These are phyloP conservation scores for Aspergillus ochraceoroseus DNA, from an alignment of 2,329 filamentous ascomycete genomes.

Conservation along the genomic window DNA sequence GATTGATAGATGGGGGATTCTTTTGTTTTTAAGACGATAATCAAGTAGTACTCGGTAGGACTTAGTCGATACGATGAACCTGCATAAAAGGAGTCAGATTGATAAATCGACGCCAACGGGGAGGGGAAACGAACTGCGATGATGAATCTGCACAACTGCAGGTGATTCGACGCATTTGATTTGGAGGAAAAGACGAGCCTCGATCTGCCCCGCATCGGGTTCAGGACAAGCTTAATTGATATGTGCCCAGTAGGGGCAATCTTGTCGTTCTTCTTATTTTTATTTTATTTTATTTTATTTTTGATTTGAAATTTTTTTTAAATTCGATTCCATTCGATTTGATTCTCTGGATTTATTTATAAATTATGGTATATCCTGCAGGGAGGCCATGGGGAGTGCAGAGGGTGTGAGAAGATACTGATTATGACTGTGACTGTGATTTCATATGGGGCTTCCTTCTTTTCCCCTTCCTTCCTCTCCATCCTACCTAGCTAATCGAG, in stretches of 20 bases:
- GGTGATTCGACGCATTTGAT: slow-evolving; percentile 17
- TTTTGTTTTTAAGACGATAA: slow-evolving; percentile 2
- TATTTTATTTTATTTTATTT: neutral
- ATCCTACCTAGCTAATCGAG: slow-evolving; percentile 7
- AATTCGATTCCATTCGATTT: no score
- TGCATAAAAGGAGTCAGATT: slow-evolving; percentile 19
- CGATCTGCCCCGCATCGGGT: slow-evolving; percentile 24
- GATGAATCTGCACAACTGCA: slow-evolving; percentile 9
- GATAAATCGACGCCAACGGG: slow-evolving; percentile 16
- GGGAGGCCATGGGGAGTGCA: no score
- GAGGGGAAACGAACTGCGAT: slow-evolving; percentile 14
- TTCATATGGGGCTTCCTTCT: neutral
- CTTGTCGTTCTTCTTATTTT: neutral
- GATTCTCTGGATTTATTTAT: no score
- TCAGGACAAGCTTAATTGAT: slow-evolving; percentile 21
- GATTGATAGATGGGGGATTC: no score
- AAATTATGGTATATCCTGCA: no score
- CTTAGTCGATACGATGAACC: slow-evolving; percentile 14
- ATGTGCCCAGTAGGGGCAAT: slow-evolving; percentile 10
- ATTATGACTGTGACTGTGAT: neutral
- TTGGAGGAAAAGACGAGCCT: slow-evolving; percentile 21
- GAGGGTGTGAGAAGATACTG: no score
- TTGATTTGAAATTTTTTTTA: no score
- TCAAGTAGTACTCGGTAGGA: neutral
- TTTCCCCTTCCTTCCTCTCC: neutral